phyloP scores from a whole-genome alignment of 2,329 filamentous ascomycete species.

The Coniella lustricola region DNA sequence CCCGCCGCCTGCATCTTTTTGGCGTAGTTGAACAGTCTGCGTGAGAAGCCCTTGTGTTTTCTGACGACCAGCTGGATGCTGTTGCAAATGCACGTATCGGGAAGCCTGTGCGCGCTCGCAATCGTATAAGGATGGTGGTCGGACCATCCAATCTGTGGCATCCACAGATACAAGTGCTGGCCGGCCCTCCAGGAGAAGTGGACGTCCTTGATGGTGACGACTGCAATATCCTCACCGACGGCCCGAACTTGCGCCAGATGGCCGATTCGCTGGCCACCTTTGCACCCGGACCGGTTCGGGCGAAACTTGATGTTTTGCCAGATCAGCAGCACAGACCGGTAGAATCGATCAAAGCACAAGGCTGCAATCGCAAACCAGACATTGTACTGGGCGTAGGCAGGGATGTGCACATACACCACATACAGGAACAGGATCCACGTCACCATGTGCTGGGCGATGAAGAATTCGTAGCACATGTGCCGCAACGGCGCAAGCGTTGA shows the following conservation, averaged over 20 bases:
- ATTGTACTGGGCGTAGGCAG: conserved; percentile 50
- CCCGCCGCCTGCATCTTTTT: conserved; percentile 26
- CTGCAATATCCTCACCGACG: conserved; percentile 45
- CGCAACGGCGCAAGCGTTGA: conserved; percentile 58
- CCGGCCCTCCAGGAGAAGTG: conserved; percentile 53
- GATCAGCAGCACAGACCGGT: conserved; percentile 39
- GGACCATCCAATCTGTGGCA: conserved; percentile 45
- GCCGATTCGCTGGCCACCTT: conserved; percentile 42
- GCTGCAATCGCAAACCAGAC: conserved; percentile 60
- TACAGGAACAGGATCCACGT: conserved; percentile 56
- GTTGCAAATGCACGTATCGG: conserved; percentile 48
- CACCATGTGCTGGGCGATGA: conserved; percentile 60
- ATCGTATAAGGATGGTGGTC: conserved; percentile 58
- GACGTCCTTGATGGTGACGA: conserved; percentile 53
- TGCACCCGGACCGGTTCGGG: conserved; percentile 34
- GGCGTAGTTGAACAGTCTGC: conserved; percentile 42
- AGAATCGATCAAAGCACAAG: conserved; percentile 55
- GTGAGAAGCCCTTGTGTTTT: conserved; percentile 50
- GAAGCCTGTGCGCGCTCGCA: conserved; percentile 45
- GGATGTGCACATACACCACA: conserved; percentile 57
- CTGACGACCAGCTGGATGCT: conserved; percentile 53
- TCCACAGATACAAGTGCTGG: conserved; percentile 55
- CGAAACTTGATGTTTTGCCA: conserved; percentile 46
- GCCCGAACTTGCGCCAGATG: conserved; percentile 43
- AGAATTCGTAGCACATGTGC: conserved; percentile 61